Percentiles rank a stretch among this genome's conserved stretches.
These are phyloP conservation scores for Sphagnum tenellum DNA, from an alignment of 225 moss, liverwort and hornwort species.

Conservation along the genomic window DNA sequence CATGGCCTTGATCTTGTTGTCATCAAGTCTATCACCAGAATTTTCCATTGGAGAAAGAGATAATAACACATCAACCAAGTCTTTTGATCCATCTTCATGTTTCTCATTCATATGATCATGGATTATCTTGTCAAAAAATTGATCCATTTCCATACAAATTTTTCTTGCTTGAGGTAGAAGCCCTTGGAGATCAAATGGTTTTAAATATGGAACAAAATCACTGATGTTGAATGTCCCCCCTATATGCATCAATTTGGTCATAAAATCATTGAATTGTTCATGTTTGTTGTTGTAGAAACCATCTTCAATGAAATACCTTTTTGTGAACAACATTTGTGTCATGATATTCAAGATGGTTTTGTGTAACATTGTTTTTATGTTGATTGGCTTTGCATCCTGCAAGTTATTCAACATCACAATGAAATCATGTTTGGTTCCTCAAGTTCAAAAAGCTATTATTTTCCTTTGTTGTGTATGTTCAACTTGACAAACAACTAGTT, in stretches of 20 bases:
- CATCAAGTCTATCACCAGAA: constrained; percentile 2
- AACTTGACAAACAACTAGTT: too few species aligned
- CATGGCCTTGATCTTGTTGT: constrained; percentile 7
- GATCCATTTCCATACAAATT: not conserved
- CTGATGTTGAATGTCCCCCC: constrained; percentile 33
- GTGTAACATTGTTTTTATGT: constrained; percentile 1
- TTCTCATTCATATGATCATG: constrained; percentile 14
- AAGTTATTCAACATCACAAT: not conserved
- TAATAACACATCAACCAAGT: constrained; percentile 10
- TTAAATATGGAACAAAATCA: constrained; percentile 35
- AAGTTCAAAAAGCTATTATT: too few species aligned
- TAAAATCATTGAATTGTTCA: constrained; percentile 7
- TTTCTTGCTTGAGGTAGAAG: constrained; percentile 11
- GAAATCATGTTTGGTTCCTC: too few species aligned
- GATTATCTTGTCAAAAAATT: constrained; percentile 9
- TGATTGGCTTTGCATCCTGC: constrained; percentile 11
- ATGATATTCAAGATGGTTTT: constrained; percentile 13
- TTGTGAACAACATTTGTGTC: constrained; percentile 7
- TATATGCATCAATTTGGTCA: constrained; percentile 9
- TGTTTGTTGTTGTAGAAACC: not conserved
- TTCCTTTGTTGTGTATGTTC: too few species aligned
- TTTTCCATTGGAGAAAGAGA: constrained; percentile 3
- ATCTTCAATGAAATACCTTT: constrained; percentile 6
- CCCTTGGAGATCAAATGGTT: constrained; percentile 30
- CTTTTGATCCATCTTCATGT: not conserved